A percentile compares a stretch with the other conserved stretches of the same genome.
phyloP scores from a whole-genome alignment of 129 eudicot genomes.

The Artemisia annua region DNA sequence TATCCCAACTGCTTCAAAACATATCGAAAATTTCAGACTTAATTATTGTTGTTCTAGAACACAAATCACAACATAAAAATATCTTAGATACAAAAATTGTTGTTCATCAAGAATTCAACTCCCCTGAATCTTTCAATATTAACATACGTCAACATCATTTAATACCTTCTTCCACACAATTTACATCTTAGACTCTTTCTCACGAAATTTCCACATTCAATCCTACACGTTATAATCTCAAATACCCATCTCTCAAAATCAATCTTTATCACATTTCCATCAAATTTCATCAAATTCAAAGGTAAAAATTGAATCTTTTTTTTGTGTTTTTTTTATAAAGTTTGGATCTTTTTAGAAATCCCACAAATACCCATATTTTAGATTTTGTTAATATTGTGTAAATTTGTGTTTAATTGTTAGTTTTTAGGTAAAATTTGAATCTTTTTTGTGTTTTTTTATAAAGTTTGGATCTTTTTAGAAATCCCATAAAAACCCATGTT shows the following conservation, averaged over 20 bases:
- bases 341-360: too few species aligned
- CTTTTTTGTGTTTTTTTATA: not conserved
- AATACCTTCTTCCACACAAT: not conserved
- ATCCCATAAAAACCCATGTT: slow-evolving; percentile 7
- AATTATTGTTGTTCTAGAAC: too few species aligned
- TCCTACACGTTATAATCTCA: not conserved
- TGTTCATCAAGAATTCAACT: slow-evolving; percentile 7
- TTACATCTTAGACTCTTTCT: slow-evolving; percentile 7
- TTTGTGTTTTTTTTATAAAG: too few species aligned
- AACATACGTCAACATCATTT: not conserved
- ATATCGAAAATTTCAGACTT: too few species aligned
- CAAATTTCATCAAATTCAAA: slow-evolving; percentile 8
- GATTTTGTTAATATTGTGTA: too few species aligned
- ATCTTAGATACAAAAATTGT: not conserved
- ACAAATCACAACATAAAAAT: too few species aligned
- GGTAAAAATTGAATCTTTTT: slow-evolving; percentile 24
- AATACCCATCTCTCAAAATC: not conserved
- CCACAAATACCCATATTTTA: too few species aligned
- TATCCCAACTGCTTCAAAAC: too few species aligned
- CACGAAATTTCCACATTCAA: not conserved
- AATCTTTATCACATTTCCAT: slow-evolving; percentile 11
- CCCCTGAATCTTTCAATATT: not conserved
- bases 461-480: not conserved
- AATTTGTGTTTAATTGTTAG: too few species aligned
- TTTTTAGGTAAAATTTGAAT: too few species aligned